phyloP scores from a whole-genome alignment of 441 rosid genomes.

The Omphalea diandra region DNA sequence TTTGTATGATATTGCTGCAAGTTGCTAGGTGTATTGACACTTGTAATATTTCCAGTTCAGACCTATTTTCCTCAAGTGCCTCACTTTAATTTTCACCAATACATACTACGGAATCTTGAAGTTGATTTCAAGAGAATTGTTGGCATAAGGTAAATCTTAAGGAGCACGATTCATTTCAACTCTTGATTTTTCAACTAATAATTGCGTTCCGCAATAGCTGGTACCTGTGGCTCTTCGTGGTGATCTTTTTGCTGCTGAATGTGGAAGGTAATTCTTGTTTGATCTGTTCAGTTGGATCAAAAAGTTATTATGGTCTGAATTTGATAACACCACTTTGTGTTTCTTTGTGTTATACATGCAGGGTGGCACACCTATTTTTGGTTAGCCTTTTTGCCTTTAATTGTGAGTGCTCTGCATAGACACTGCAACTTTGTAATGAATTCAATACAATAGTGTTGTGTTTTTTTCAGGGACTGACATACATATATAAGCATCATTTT shows the following conservation, averaged over 20 bases:
- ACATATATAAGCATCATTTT: neutral
- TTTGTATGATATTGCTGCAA: neutral
- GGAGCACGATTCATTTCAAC: neutral
- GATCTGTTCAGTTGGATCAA: neutral
- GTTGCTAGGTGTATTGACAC: neutral
- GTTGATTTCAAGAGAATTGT: constrained; percentile 67
- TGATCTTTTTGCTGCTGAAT: constrained; percentile 70
- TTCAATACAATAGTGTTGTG: neutral
- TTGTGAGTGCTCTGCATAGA: constrained; percentile 45
- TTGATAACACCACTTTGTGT: neutral
- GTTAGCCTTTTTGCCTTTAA: constrained; percentile 77
- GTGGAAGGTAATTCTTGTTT: constrained; percentile 47
- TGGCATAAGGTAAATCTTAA: constrained; percentile 59
- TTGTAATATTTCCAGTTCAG: constrained; percentile 29
- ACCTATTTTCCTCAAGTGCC: constrained; percentile 33
- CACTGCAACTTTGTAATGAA: neutral
- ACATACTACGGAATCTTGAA: constrained; percentile 65
- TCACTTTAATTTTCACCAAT: constrained; percentile 54
- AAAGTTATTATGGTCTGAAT: neutral
- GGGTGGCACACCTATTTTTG: constrained; percentile 91
- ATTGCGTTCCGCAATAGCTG: constrained; percentile 45
- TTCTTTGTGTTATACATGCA: constrained; percentile 32
- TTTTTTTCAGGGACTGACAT: neutral
- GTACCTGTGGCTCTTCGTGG: constrained; percentile 91
- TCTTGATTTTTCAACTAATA: neutral